These are phyloP conservation scores for Teunomyces panamensis DNA, from an alignment of 805 yeast species.

Conservation along the genomic window DNA sequence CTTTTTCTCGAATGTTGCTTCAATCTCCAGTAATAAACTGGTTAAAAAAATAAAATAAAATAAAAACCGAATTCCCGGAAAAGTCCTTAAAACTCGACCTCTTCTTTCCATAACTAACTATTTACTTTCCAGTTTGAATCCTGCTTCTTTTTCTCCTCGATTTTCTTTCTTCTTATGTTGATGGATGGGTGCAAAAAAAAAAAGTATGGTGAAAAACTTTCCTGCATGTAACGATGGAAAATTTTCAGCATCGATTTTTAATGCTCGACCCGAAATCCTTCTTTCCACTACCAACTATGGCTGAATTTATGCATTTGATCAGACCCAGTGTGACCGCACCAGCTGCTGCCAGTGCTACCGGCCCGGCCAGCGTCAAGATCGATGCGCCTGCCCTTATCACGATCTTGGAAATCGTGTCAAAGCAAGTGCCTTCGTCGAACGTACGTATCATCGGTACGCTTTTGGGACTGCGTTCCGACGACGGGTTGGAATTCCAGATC, in stretches of 20 bases:
- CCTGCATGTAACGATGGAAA: constrained; percentile 1
- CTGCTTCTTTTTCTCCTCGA: too few species aligned
- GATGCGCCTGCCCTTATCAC: constrained; percentile 73
- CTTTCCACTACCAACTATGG: constrained; percentile 15
- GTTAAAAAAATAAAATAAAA: too few species aligned
- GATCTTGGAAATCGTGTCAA: constrained; percentile 68
- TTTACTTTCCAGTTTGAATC: too few species aligned
- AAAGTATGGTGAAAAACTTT: background rate
- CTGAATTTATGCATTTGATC: constrained; percentile 42
- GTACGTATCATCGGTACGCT: constrained; percentile 77
- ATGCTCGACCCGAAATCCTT: background rate
- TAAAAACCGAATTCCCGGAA: too few species aligned
- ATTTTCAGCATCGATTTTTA: constrained; percentile 4
- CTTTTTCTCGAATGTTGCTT: too few species aligned
- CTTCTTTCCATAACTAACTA: too few species aligned
- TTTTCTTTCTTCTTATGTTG: background rate
- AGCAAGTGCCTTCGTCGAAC: constrained; percentile 38
- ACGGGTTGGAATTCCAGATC: constrained; percentile 71
- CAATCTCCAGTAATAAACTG: too few species aligned
- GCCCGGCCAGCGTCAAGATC: constrained; percentile 54
- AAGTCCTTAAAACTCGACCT: too few species aligned
- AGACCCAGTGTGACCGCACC: constrained; percentile 52
- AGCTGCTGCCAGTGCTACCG: constrained; percentile 40
- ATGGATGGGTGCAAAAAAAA: background rate
- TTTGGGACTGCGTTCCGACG: constrained; percentile 79